Percentiles rank a stretch among this genome's conserved stretches.
Evolutionary conservation across 345 rosid species (phyloP).

Genomic region (Xanthoceras sorbifolium): DNA sequence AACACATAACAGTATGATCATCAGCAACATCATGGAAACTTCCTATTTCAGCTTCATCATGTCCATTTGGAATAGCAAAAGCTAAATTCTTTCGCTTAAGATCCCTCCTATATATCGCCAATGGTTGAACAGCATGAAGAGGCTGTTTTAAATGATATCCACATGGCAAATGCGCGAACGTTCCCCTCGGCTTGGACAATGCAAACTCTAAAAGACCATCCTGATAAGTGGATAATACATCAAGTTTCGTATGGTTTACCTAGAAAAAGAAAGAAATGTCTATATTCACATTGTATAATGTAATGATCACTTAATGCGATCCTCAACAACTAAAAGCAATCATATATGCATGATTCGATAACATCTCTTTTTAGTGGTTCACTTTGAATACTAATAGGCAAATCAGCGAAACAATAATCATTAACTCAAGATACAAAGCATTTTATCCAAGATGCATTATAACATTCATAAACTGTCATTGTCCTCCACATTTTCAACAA

Average conservation of each 20-base stretch:
- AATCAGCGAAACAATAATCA: too few relatives aligned
- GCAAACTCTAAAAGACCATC: conserved; percentile 31
- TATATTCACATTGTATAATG: too few relatives aligned
- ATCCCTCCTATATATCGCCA: conserved; percentile 15
- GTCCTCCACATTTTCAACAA: too few relatives aligned
- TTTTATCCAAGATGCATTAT: too few relatives aligned
- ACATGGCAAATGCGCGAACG: conserved; percentile 22
- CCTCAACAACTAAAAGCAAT: too few relatives aligned
- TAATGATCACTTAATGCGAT: neutral
- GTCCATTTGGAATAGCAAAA: conserved; percentile 27
- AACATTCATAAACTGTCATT: too few relatives aligned
- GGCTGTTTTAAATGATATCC: conserved; percentile 20
- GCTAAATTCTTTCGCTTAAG: conserved; percentile 26
- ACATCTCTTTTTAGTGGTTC: too few relatives aligned
- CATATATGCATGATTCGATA: too few relatives aligned
- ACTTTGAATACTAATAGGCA: too few relatives aligned
- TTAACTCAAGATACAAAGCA: too few relatives aligned
- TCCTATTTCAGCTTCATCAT: conserved; percentile 33
- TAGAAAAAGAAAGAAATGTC: neutral
- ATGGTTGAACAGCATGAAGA: conserved; percentile 12
- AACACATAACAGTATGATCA: conserved; percentile 24
- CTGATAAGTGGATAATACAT: conserved; percentile 26
- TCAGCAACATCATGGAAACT: conserved; percentile 26
- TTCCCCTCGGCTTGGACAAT: conserved; percentile 28
- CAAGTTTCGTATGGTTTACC: neutral